Evolutionary conservation across 192 early-diverging fungal genomes (phyloP).

Genomic region (Linnemannia zychae): DNA sequence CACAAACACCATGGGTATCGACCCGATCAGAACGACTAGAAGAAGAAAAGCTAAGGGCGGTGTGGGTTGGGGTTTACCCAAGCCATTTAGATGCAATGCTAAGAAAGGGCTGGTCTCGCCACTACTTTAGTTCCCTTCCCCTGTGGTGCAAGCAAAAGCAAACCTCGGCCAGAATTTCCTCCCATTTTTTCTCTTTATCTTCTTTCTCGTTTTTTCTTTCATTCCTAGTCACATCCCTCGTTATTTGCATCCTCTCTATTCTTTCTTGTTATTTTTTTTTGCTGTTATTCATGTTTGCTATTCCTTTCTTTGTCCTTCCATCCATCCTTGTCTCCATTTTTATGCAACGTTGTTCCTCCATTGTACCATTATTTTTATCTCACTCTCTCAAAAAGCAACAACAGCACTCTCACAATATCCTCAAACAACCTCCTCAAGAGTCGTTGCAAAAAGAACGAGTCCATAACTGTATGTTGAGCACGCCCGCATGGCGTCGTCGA

Average conservation of each 20-base stretch:
- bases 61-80: not conserved
- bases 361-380: slow-evolving; percentile 1
- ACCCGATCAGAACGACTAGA: not conserved
- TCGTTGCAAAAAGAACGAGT: not conserved
- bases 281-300: not conserved
- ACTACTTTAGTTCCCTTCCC: not conserved
- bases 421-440: not conserved
- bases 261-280: not conserved
- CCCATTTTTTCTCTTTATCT: not conserved
- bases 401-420: not conserved
- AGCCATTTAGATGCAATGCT: not conserved
- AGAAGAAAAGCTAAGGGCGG: not conserved
- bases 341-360: not conserved
- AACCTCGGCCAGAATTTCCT: not conserved
- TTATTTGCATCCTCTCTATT: not conserved
- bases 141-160: not conserved
- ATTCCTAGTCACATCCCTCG: not conserved
- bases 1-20: not conserved
- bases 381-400: not conserved
- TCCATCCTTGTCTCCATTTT: not conserved
- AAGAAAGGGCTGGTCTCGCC: not conserved
- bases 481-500: not conserved
- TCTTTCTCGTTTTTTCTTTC: not conserved
- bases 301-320: not conserved
- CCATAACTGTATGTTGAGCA: slow-evolving; percentile 8